Percentiles rank a stretch among this genome's conserved stretches.
Evolutionary conservation across 495 filamentous ascomycete genomes (phyloP).

Genomic region (Thermothielavioides terrestris): DNA sequence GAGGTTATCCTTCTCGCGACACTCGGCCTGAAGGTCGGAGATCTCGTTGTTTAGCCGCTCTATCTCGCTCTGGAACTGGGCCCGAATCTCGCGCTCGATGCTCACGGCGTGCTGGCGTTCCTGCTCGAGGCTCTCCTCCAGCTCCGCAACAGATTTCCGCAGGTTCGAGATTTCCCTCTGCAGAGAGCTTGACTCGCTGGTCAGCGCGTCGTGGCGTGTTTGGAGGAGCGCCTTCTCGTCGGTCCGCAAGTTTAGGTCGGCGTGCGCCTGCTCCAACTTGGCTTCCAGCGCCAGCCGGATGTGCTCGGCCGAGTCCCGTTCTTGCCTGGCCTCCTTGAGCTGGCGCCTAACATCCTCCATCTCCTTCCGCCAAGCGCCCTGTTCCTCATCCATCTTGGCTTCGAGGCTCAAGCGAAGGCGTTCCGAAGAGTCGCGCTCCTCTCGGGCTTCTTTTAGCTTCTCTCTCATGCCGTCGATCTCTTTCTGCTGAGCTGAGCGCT

Average conservation of each 20-base stretch:
- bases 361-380: constrained; percentile 28
- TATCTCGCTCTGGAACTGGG: constrained; percentile 55
- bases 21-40: constrained; percentile 57
- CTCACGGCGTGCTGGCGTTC: constrained; percentile 52
- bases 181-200: constrained; percentile 56
- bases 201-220: constrained; percentile 59
- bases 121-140: constrained; percentile 50
- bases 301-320: constrained; percentile 58
- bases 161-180: constrained; percentile 55
- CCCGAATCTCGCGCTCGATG: constrained; percentile 47
- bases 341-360: constrained; percentile 48
- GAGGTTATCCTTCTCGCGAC: constrained; percentile 65
- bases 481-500: constrained; percentile 30
- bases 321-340: constrained; percentile 47
- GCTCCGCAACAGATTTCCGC: constrained; percentile 46
- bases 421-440: constrained; percentile 33
- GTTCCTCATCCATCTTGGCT: constrained; percentile 46
- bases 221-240: constrained; percentile 68
- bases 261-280: constrained; percentile 49
- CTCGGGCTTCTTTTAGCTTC: constrained; percentile 32
- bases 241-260: constrained; percentile 40
- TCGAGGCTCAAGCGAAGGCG: constrained; percentile 36
- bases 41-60: constrained; percentile 55
- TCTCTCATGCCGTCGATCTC: constrained; percentile 39
- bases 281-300: constrained; percentile 50